These are phyloP conservation scores for Tylopilus subfusipes DNA, from an alignment of 768 basidiomycete species.

Conservation along the genomic window DNA sequence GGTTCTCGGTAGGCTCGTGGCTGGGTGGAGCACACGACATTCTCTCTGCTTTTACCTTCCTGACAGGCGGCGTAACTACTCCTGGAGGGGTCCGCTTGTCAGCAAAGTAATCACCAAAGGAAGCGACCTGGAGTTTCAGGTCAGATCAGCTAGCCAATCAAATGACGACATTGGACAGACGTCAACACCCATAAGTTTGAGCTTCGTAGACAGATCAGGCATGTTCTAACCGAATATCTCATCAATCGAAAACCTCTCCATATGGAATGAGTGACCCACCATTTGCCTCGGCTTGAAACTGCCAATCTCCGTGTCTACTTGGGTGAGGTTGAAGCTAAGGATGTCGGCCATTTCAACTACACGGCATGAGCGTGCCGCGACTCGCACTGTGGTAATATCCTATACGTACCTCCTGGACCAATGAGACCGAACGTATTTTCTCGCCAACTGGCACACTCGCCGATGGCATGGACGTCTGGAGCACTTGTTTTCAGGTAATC, in stretches of 20 bases:
- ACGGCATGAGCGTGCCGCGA: background rate
- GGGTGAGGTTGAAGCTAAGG: conserved; percentile 67
- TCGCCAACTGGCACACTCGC: conserved; percentile 71
- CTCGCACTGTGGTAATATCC: too few species aligned
- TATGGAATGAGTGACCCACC: conserved; percentile 23
- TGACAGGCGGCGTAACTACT: background rate
- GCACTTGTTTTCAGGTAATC: conserved; percentile 56
- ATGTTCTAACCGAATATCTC: conserved; percentile 35
- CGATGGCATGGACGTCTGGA: conserved; percentile 65
- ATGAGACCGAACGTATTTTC: conserved; percentile 71
- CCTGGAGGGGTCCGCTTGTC: conserved; percentile 39
- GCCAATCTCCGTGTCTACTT: conserved; percentile 42
- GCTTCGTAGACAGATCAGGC: conserved; percentile 68
- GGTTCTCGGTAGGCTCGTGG: background rate
- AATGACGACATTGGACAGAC: conserved; percentile 27
- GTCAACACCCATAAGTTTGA: conserved; percentile 56
- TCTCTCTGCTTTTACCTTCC: background rate
- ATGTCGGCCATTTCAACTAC: conserved; percentile 71
- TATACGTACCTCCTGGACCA: conserved; percentile 52
- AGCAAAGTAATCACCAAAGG: conserved; percentile 71
- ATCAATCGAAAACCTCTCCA: background rate
- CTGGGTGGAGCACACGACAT: background rate
- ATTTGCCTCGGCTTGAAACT: conserved; percentile 43
- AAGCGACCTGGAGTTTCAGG: conserved; percentile 43
- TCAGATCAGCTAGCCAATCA: background rate